These are phyloP conservation scores for Ascochyta fabae DNA, from an alignment of 2,329 filamentous ascomycete genomes.

Conservation along the genomic window DNA sequence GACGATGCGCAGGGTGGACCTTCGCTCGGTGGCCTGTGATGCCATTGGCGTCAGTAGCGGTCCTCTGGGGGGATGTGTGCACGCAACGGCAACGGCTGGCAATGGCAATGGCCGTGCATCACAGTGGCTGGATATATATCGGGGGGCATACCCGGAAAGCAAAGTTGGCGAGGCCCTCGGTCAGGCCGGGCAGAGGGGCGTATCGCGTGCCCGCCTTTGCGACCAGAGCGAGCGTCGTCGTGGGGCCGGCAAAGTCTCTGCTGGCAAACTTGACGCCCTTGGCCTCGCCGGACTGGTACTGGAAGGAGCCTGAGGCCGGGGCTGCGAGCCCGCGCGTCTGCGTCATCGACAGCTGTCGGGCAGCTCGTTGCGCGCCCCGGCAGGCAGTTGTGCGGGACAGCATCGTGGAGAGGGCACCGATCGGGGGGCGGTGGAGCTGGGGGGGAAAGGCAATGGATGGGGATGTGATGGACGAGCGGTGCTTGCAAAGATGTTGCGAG, in stretches of 20 bases:
- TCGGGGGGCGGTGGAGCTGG: slow-evolving; percentile 54
- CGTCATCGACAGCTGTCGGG: slow-evolving; percentile 61
- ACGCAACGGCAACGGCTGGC: not conserved
- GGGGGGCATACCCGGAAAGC: slow-evolving; percentile 82
- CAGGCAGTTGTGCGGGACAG: slow-evolving; percentile 71
- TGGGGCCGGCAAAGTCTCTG: slow-evolving; percentile 86
- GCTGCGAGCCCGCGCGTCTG: slow-evolving; percentile 69
- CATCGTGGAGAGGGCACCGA: slow-evolving; percentile 59
- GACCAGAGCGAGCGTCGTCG: slow-evolving; percentile 88
- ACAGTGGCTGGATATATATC: not conserved
- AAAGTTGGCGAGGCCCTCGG: slow-evolving; percentile 90
- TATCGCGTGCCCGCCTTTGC: slow-evolving; percentile 94
- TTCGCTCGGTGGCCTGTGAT: slow-evolving; percentile 77
- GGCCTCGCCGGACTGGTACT: slow-evolving; percentile 86
- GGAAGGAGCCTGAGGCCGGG: slow-evolving; percentile 75
- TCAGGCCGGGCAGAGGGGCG: slow-evolving; percentile 86
- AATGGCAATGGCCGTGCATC: not conserved
- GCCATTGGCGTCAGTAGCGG: slow-evolving; percentile 17
- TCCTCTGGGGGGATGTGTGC: not conserved
- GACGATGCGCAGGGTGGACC: slow-evolving; percentile 89
- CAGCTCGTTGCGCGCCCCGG: slow-evolving; percentile 68
- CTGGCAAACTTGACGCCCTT: slow-evolving; percentile 91
- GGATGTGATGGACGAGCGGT: slow-evolving; percentile 7
- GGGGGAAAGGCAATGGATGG: slow-evolving; percentile 57
- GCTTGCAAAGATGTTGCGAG: slow-evolving; percentile 11